Evolutionary conservation across 495 filamentous ascomycete species (phyloP).

Genomic region (Penicillium waksmanii): DNA sequence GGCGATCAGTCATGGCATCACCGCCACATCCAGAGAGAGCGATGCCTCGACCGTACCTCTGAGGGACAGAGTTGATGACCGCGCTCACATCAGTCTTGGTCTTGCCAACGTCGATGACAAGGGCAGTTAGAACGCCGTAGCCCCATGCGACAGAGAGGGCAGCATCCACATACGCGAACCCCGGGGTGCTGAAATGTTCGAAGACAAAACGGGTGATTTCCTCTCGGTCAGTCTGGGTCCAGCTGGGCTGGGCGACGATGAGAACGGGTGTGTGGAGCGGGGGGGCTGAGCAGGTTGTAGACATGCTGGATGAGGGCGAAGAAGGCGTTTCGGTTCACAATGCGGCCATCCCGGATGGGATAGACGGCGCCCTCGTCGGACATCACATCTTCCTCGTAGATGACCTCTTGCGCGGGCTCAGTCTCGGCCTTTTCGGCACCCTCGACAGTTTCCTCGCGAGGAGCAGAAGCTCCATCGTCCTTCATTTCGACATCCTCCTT

Average conservation of each 20-base stretch:
- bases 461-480: constrained; percentile 20
- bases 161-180: constrained; percentile 82
- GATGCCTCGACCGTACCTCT: constrained; percentile 60
- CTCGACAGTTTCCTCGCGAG: constrained; percentile 17
- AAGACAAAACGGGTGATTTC: constrained; percentile 88
- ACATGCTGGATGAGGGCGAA: constrained; percentile 88
- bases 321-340: constrained; percentile 88
- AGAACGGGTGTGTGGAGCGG: constrained; percentile 94
- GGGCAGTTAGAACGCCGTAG: constrained; percentile 73
- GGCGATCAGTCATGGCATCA: constrained; percentile 81
- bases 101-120: constrained; percentile 86
- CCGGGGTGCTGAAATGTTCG: constrained; percentile 93
- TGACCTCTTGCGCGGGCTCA: constrained; percentile 49
- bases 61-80: constrained; percentile 74
- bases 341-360: constrained; percentile 81
- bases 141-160: constrained; percentile 83
- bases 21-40: constrained; percentile 77
- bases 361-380: constrained; percentile 89
- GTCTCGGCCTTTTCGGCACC: constrained; percentile 24
- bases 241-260: constrained; percentile 81
- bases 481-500: constrained; percentile 57
- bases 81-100: constrained; percentile 91
- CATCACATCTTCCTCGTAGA: constrained; percentile 83
- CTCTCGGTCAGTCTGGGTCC: constrained; percentile 83
- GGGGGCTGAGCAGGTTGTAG: constrained; percentile 78